phyloP scores from a whole-genome alignment of 164 flowering plant species.

The Buxus sempervirens region DNA sequence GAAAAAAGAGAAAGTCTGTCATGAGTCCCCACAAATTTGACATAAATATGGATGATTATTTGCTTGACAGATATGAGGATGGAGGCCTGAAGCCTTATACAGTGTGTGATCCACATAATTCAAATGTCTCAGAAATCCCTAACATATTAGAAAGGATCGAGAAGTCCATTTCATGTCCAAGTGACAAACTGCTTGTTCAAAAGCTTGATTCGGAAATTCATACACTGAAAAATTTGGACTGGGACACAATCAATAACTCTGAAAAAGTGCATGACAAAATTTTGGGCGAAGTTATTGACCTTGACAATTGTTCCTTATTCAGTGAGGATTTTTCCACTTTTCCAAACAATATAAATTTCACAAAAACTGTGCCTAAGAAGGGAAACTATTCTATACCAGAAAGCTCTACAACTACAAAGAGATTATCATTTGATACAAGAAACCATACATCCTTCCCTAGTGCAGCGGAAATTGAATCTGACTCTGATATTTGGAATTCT shows the following conservation, averaged over 20 bases:
- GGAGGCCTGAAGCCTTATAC: conserved; percentile 19
- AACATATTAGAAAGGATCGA: conserved; percentile 20
- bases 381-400: conserved; percentile 26
- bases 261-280: conserved; percentile 25
- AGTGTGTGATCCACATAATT: conserved; percentile 20
- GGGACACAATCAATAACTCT: conserved; percentile 17
- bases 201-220: conserved; percentile 20
- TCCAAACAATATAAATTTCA: conserved; percentile 15
- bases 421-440: conserved; percentile 32
- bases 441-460: conserved; percentile 32
- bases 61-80: conserved; percentile 24
- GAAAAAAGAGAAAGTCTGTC: conserved; percentile 35
- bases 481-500: conserved; percentile 29
- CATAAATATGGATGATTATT: conserved; percentile 21
- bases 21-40: conserved; percentile 26
- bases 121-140: conserved; percentile 17
- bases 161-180: conserved; percentile 13
- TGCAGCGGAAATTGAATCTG: conserved; percentile 36
- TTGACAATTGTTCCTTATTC: conserved; percentile 20
- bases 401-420: conserved; percentile 29
- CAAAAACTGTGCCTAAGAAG: conserved; percentile 18
- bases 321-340: conserved; percentile 28
- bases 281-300: conserved; percentile 54
- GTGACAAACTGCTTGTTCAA: conserved; percentile 24
- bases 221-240: conserved; percentile 16